phyloP scores from a whole-genome alignment of 139 green algal genomes.

The Micractinium sp. region DNA sequence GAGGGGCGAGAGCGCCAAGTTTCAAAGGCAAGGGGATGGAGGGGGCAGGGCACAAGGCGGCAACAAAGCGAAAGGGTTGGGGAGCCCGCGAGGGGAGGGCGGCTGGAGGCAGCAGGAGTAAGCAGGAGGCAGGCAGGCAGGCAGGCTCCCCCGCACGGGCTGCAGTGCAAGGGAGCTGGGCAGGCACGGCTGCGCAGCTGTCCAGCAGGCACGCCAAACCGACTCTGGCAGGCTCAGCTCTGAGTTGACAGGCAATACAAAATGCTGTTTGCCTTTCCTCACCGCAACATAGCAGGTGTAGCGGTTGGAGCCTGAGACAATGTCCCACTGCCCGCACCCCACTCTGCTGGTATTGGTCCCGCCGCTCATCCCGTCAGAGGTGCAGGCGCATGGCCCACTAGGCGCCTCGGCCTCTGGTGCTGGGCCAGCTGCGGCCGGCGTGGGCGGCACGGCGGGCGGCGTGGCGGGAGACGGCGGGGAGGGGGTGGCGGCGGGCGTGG shows the following conservation, averaged over 20 bases:
- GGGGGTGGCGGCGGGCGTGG: neutral
- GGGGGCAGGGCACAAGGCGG: too few relatives aligned
- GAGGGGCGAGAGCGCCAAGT: too few relatives aligned
- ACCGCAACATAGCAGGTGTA: slow-evolving; percentile 10
- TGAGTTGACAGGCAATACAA: too few relatives aligned
- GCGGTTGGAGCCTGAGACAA: slow-evolving; percentile 12
- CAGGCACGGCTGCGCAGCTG: neutral
- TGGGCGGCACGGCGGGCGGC: neutral
- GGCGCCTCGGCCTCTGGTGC: neutral
- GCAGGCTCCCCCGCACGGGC: neutral
- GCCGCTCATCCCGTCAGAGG: slow-evolving; percentile 1
- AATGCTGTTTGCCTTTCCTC: neutral
- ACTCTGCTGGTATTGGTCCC: slow-evolving; percentile 3
- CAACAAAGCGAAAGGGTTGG: neutral
- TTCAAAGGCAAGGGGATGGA: too few relatives aligned
- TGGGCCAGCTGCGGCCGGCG: neutral
- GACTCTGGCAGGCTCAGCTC: too few relatives aligned
- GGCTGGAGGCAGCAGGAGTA: neutral
- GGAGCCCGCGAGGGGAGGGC: neutral
- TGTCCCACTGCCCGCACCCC: slow-evolving; percentile 22
- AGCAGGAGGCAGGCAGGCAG: neutral
- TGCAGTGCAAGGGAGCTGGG: neutral
- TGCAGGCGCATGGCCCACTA: slow-evolving; percentile 1
- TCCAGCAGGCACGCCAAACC: neutral
- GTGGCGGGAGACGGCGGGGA: neutral